These are phyloP conservation scores for Apiosordaria backusii DNA, from an alignment of 495 filamentous ascomycete genomes.

Conservation along the genomic window DNA sequence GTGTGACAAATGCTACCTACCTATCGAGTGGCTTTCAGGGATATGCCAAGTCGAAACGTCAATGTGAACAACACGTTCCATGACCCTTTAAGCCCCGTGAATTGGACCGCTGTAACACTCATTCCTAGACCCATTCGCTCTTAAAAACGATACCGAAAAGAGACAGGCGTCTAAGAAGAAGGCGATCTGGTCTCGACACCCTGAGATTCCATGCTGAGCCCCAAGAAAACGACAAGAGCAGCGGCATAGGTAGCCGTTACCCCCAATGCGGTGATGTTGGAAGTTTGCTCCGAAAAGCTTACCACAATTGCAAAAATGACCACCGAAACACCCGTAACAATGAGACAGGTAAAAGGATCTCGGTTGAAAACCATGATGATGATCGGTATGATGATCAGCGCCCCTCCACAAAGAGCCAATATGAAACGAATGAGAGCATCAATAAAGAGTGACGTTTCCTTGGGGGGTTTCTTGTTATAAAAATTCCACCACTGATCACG, in stretches of 20 bases:
- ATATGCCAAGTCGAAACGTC: no score
- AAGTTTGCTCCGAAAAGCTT: neutral
- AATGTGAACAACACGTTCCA: no score
- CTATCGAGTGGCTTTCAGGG: no score
- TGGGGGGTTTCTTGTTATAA: neutral
- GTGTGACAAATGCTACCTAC: no score
- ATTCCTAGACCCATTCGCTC: no score
- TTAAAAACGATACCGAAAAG: no score
- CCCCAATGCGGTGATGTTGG: neutral
- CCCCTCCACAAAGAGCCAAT: neutral
- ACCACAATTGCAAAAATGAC: neutral
- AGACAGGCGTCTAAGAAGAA: neutral
- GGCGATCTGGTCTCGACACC: neutral
- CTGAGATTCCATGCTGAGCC: neutral
- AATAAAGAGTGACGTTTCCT: neutral
- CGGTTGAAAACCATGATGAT: neutral
- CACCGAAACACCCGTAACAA: neutral
- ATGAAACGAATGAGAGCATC: neutral
- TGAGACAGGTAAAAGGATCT: neutral
- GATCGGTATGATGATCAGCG: neutral
- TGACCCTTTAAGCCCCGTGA: no score
- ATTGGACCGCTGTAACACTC: no score
- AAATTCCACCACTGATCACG: neutral
- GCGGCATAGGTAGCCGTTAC: neutral
- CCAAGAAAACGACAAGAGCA: neutral